Evolutionary conservation across 768 basidiomycete genomes (phyloP).

Genomic region (Russula foetens): DNA sequence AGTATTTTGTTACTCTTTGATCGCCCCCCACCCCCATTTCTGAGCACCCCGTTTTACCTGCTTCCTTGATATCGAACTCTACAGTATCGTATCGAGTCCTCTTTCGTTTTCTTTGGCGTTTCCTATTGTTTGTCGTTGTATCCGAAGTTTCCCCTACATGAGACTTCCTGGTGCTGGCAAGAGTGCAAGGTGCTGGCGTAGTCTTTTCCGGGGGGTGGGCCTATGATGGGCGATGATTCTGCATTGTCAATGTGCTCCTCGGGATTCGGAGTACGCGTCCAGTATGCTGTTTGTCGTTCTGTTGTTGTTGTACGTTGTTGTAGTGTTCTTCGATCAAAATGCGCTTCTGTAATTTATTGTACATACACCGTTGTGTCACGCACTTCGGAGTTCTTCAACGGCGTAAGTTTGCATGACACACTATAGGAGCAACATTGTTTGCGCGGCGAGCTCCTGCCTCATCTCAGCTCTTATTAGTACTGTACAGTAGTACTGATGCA

Average conservation of each 20-base stretch:
- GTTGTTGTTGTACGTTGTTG: neutral
- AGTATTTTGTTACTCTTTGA: neutral
- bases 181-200: neutral
- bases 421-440: too few species aligned
- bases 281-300: conserved; percentile 1
- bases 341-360: neutral
- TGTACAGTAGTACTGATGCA: too few species aligned
- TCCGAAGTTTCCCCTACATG: neutral
- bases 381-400: too few species aligned
- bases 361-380: neutral
- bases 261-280: neutral
- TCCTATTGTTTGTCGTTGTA: neutral
- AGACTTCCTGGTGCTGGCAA: neutral
- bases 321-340: neutral
- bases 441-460: too few species aligned
- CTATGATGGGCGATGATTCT: neutral
- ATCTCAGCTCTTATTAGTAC: too few species aligned
- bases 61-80: neutral
- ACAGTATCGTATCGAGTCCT: too few species aligned
- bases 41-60: neutral
- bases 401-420: neutral
- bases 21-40: neutral
- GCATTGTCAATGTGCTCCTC: neutral
- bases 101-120: neutral
- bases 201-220: neutral